Evolutionary conservation across 208 protist species (phyloP), one percentile per base, ranked within the genome.

Genomic region (Acanthamoeba healyi): DNA sequence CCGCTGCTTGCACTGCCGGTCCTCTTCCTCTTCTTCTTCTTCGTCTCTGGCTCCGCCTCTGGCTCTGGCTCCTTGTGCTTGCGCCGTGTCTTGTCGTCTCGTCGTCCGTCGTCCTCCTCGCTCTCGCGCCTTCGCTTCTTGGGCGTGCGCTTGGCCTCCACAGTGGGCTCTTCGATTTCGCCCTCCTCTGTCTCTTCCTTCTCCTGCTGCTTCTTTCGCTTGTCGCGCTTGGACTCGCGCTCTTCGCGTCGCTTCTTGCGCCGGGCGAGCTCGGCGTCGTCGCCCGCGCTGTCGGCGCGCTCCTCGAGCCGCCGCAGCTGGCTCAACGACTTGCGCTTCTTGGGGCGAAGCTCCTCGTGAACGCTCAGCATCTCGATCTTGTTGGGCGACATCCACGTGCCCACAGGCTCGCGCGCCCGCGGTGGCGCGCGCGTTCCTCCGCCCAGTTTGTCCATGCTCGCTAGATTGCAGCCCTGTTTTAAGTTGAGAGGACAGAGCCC

Each of bases 391-490:
- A n/a, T 61, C 72, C 72, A 82, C 22, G 19, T n/a, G 38, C 29
- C 72, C 72, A 32, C 29, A 9, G 38, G 72, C 72, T 15, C 44
- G 22, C 72, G 72, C 72, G 38, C 19, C 44, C 72, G 38, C 40
- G 72, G 40, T 26, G 72, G 72, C 38, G 1, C 10, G 38, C 72
- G 38, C 72, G 72, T 82, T 9, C 72, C 29, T 14, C 72, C 72
- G 26, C 72, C 72, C 38, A 82, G 72, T 32, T 34, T 26, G 19
- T 82, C 72, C 72, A 82, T 82, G 19, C 22, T 15, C 44, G 72
- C 29, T 26, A 82, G 29, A 34, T 82, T 82, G 26, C 72, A 82
- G 1, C 9, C 29, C 72, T 77, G 4, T 77, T 36, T 4, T 49
- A 12, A 15, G 44, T 49, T 49, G 44, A 15, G 44, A 15, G 44